Evolutionary conservation across 352 stramenopile genomes (phyloP), one percentile per base, ranked within the genome.

Genomic region (Phytophthora syringae): DNA sequence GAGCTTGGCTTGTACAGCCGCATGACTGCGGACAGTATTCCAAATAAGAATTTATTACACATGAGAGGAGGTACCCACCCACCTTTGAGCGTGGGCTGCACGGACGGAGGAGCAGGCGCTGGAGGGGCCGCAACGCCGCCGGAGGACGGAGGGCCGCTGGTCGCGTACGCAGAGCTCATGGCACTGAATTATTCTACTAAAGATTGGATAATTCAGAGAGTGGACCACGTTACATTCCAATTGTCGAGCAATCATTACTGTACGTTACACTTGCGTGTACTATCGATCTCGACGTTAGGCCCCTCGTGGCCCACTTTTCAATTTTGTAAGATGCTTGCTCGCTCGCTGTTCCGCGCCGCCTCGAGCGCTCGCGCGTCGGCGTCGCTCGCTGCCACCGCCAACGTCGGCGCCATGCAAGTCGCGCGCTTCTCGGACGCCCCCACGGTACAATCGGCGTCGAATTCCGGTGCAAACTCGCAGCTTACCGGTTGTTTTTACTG

Each of bases 1-100:
- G 25, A 97, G 74, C 68, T 84, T 84, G 21, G 91, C 67, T 97
- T 97, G 81, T 97, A 97, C 22, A 97, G 67, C 15, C 91, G 85
- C 91, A 97, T 97, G 16, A 97, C 91, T 94, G 27, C 6, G 1
- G 27, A n/a, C n/a, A 43, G 5, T 11, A 40, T 6, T 21, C 28
- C 25, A 37, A 21, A 27, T 27, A 36, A 37, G 13, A 39, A 39
- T 27, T 3, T 42, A 49, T 39, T 30, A 30, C 15, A 50, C 5
- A 42, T 48, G 13, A 37, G 40, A 52, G 13, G 9, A 43, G 7
- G 7, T 9, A n/a, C n/a, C n/a, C 7, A 5, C 42, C 5, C 25
- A 91, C 84, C 84, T 85, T 94, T 94, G 13, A 94, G 79, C 9
- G 83, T 94, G 12, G 86, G 86, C 56, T 94, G 86, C 44, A 91